A percentile compares a stretch with the other conserved stretches of the same genome.
phyloP scores from a whole-genome alignment of 257 asterid species.

The Gentiana dahurica region DNA sequence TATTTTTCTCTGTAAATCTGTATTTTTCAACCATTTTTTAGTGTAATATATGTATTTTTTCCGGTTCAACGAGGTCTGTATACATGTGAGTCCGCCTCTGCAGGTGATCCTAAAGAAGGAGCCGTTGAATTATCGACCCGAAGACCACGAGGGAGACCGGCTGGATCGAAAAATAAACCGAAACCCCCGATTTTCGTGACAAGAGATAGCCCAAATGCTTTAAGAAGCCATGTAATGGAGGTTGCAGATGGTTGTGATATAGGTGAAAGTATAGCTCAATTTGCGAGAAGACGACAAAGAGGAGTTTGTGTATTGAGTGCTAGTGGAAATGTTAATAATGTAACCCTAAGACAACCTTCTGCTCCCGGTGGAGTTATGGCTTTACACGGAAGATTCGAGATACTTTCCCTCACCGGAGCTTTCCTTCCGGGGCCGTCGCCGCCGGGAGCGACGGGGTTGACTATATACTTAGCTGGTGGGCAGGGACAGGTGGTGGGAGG shows the following conservation, averaged over 20 bases:
- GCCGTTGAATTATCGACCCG: constrained; percentile 39
- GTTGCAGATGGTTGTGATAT: constrained; percentile 50
- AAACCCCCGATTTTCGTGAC: constrained; percentile 55
- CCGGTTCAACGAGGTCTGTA: too few species aligned
- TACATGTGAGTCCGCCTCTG: too few species aligned
- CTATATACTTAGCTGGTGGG: constrained; percentile 47
- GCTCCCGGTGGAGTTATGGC: constrained; percentile 54
- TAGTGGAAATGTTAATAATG: constrained; percentile 51
- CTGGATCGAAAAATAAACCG: constrained; percentile 60
- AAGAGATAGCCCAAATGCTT: constrained; percentile 59
- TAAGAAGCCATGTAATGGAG: constrained; percentile 59
- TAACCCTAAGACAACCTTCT: constrained; percentile 48
- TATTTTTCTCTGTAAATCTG: too few species aligned
- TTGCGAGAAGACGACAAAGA: constrained; percentile 42
- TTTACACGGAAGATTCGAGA: constrained; percentile 52
- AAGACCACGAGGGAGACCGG: constrained; percentile 49
- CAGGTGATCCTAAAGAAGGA: constrained; percentile 40
- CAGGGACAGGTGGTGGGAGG: constrained; percentile 72
- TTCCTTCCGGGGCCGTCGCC: constrained; percentile 60
- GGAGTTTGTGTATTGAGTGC: constrained; percentile 64
- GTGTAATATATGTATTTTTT: too few species aligned
- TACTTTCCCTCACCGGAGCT: constrained; percentile 46
- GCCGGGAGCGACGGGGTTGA: constrained; percentile 54
- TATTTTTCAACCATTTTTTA: too few species aligned
- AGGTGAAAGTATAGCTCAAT: constrained; percentile 53